These are phyloP conservation scores for Cenchrus americanus DNA, from an alignment of 176 grass and related monocot genomes.

Conservation along the genomic window DNA sequence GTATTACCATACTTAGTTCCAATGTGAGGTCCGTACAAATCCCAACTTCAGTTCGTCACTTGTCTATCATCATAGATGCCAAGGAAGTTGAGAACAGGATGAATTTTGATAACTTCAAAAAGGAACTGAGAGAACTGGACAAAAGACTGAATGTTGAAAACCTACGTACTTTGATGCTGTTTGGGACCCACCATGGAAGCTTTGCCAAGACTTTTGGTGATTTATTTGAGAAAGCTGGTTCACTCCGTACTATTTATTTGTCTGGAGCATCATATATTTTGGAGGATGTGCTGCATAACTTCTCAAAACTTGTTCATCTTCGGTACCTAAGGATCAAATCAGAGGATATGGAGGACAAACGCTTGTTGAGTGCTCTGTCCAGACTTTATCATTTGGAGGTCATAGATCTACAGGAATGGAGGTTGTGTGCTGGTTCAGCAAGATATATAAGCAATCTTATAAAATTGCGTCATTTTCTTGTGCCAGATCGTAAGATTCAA, in stretches of 20 bases:
- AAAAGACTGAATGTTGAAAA: too few species aligned
- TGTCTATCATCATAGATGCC: conserved; percentile 11
- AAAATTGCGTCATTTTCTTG: neutral
- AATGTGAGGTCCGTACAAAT: neutral
- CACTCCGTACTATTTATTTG: neutral
- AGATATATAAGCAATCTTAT: neutral
- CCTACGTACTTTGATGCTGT: too few species aligned
- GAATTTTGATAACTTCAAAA: too few species aligned
- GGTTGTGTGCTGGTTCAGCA: too few species aligned
- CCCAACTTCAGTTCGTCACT: conserved; percentile 30
- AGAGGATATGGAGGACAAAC: rapidly evolving
- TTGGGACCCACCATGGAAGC: too few species aligned
- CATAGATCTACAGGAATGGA: neutral
- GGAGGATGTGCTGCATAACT: neutral
- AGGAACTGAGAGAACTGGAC: too few species aligned
- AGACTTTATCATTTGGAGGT: neutral
- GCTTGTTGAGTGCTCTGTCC: neutral
- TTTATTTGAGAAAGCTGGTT: too few species aligned
- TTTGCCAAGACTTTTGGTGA: too few species aligned
- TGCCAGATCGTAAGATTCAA: too few species aligned
- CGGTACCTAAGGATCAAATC: neutral
- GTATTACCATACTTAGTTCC: too few species aligned
- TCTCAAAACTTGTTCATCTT: neutral
- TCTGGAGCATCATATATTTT: too few species aligned
- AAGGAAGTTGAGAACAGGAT: too few species aligned